Percentiles rank a stretch among this genome's conserved stretches.
Evolutionary conservation across 2,329 filamentous ascomycete genomes (phyloP).

Genomic region (Tetracladium maxilliforme): DNA sequence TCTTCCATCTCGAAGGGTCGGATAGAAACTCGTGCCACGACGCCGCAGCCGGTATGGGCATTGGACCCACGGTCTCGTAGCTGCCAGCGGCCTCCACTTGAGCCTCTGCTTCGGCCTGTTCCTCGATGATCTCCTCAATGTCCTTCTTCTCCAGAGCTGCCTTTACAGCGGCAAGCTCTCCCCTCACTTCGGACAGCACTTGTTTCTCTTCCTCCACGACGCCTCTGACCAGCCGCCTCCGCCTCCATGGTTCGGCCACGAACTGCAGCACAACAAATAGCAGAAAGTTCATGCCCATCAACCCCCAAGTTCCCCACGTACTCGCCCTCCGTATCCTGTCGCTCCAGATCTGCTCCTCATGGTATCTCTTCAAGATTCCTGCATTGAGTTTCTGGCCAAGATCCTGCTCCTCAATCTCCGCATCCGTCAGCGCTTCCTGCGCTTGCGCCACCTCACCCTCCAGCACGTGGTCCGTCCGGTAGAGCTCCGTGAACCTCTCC

Average conservation of each 20-base stretch:
- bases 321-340: constrained; percentile 92
- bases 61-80: constrained; percentile 4
- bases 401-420: constrained; percentile 70
- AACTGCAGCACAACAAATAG: constrained; percentile 78
- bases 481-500: constrained; percentile 86
- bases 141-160: constrained; percentile 5
- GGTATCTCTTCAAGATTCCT: constrained; percentile 79
- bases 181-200: constrained; percentile 44
- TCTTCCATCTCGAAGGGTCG: constrained; percentile 27
- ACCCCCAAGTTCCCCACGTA: constrained; percentile 95
- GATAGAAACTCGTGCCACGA: constrained; percentile 9
- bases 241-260: constrained; percentile 84
- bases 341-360: constrained; percentile 98
- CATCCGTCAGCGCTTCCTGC: constrained; percentile 55
- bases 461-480: constrained; percentile 84
- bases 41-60: constrained; percentile 5
- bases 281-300: constrained; percentile 94
- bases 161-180: constrained; percentile 5
- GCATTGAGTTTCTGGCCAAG: constrained; percentile 62
- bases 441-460: constrained; percentile 68
- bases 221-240: constrained; percentile 64
- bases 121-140: constrained; percentile 8
- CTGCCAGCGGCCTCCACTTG: constrained; percentile 8
- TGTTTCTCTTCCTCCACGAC: constrained; percentile 65
- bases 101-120: not conserved